Conservation (phyloP, 192 early-diverging fungal species). For the Lobosporangium transversale region DNA sequence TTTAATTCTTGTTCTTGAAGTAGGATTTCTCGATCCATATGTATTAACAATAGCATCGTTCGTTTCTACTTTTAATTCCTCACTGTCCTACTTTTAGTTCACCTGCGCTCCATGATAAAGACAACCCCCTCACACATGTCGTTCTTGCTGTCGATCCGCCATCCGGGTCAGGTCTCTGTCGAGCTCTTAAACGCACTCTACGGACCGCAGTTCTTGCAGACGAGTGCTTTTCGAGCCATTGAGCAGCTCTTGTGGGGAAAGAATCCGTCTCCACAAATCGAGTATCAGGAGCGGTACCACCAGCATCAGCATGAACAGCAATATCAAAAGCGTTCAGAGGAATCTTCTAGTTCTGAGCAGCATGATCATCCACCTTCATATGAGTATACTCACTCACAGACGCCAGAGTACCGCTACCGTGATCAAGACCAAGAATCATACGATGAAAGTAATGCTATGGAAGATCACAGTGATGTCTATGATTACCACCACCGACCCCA, state of each 20-base stretch:
- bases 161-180: conserved; percentile 44
- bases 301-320: too few relatives aligned
- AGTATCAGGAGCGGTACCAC: not conserved
- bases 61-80: not conserved
- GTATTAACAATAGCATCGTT: too few relatives aligned
- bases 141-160: conserved; percentile 45
- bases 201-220: conserved; percentile 42
- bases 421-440: not conserved
- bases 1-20: too few relatives aligned
- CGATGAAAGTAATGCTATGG: not conserved
- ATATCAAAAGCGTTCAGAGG: too few relatives aligned
- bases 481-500: not conserved
- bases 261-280: conserved; percentile 1
- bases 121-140: conserved; percentile 31
- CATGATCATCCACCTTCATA: too few relatives aligned
- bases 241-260: conserved; percentile 46
- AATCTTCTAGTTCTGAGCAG: not conserved
- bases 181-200: conserved; percentile 41
- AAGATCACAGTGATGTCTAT: not conserved
- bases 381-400: not conserved
- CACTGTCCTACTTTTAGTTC: conserved; percentile 8
- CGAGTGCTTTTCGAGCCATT: conserved; percentile 39
- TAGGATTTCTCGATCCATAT: too few relatives aligned
- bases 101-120: conserved; percentile 35
- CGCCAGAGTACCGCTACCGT: conserved; percentile 2